phyloP scores from a whole-genome alignment of 1,139 yeast genomes.

The Saccharomycopsis hybrid region DNA sequence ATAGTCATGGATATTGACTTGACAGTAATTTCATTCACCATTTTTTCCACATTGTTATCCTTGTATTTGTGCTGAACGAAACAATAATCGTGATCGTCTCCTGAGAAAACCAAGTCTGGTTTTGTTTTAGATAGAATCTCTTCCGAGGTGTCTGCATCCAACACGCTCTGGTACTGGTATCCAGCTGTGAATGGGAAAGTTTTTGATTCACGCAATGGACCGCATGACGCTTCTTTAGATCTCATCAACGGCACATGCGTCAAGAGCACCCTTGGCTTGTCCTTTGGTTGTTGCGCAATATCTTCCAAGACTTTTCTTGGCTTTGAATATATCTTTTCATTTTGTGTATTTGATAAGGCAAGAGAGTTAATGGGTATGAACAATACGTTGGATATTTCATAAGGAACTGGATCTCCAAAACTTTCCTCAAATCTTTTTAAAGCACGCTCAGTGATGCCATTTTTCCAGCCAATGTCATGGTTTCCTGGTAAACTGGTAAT shows the following conservation, averaged over 20 bases:
- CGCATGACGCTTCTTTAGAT: slow-evolving; percentile 51
- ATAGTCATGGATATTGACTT: slow-evolving; percentile 91
- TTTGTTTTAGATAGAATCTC: slow-evolving; percentile 47
- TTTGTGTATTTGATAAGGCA: slow-evolving; percentile 53
- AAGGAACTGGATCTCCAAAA: slow-evolving; percentile 55
- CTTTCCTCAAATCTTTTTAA: slow-evolving; percentile 56
- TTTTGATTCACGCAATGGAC: slow-evolving; percentile 59
- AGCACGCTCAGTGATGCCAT: slow-evolving; percentile 47
- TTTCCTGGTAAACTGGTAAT: slow-evolving; percentile 74
- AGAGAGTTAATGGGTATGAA: slow-evolving; percentile 81
- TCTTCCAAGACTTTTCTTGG: slow-evolving; percentile 34
- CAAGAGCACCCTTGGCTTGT: slow-evolving; percentile 60
- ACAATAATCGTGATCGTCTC: slow-evolving; percentile 97
- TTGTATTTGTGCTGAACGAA: slow-evolving; percentile 56
- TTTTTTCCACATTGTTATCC: slow-evolving; percentile 10
- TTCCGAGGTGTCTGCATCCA: slow-evolving; percentile 51
- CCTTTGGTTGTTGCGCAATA: slow-evolving; percentile 27
- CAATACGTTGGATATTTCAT: slow-evolving; percentile 50
- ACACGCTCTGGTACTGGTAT: slow-evolving; percentile 70
- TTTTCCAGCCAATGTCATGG: slow-evolving; percentile 92
- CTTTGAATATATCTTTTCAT: slow-evolving; percentile 35
- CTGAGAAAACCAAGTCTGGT: slow-evolving; percentile 73
- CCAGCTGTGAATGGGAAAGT: slow-evolving; percentile 68
- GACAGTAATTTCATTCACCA: slow-evolving; percentile 67
- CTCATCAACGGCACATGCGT: slow-evolving; percentile 78